Evolutionary conservation across 83 land plant genomes (phyloP), one percentile per base, ranked within the genome.

Genomic region (Diphasiastrum complanatum): DNA sequence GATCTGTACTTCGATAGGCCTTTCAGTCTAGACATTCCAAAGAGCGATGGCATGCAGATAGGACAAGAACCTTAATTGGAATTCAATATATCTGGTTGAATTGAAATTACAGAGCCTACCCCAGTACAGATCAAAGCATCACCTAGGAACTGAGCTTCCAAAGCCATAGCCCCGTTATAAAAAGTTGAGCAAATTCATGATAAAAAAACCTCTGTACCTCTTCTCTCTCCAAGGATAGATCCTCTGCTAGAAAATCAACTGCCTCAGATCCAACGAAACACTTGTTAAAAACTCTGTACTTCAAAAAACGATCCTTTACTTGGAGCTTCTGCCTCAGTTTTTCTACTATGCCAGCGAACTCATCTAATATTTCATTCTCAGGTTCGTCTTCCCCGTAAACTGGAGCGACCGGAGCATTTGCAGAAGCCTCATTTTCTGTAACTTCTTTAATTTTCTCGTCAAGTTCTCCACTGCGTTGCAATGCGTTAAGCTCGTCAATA

Each of bases 251-350:
- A 69, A 87, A 79, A 68, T 85, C 85, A 47, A 85, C 82, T 34
- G 89, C 93, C 62, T 87, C 89, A 31, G 93, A 79, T 22, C 83
- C 93, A 32, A 81, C 45, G 56, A 87, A 87, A 61, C 86, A 84
- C 67, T 61, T 81, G 66, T 63, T 81, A 48, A 74, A 81, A 51
- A 77, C 56, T 24, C 93, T 65, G 78, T 79, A 81, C 51, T 79
- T 81, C 28, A 76, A 75, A 64, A 81, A 87, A 3, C 86, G 64
- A 51, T 87, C 93, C 70, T 78, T 84, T 12, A 81, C 69, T 27
- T 63, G 61, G 56, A 87, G 47, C 26, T 61, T 36, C 27, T 70
- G 86, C 67, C 73, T 79, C 75, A 87, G 76, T 67, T 78, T 81
- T 37, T 60, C 67, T 30, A 85, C 86, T 55, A 85, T 56, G 5